Conservation (phyloP, 202 grass and related monocot species). For the Bolboschoenoplectus hybrid region DNA sequence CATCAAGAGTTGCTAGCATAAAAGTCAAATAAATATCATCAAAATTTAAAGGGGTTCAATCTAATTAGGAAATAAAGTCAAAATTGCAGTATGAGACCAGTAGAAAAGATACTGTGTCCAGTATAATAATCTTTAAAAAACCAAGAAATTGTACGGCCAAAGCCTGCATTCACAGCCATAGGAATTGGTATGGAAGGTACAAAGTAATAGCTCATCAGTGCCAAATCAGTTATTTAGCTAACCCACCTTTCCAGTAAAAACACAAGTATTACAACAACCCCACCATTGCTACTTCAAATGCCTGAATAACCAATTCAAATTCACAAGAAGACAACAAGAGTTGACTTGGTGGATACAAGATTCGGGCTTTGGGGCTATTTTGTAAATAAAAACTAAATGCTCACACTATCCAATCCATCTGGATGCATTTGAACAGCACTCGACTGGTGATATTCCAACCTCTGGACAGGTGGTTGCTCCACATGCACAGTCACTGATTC, state of each 20-base stretch:
- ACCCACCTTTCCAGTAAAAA: background rate
- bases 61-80: background rate
- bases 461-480: conserved; percentile 46
- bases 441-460: conserved; percentile 48
- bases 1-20: background rate
- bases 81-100: background rate
- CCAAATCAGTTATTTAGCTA: background rate
- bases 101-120: background rate
- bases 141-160: background rate
- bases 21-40: background rate
- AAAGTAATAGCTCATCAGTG: background rate
- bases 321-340: background rate
- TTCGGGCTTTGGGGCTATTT: background rate
- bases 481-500: conserved; percentile 58
- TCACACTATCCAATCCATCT: conserved; percentile 46
- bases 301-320: background rate
- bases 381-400: conserved; percentile 36
- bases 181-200: background rate
- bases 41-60: background rate
- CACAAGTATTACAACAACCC: background rate
- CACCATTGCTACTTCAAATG: background rate
- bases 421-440: conserved; percentile 5
- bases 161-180: background rate
- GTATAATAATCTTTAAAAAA: background rate
- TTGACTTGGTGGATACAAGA: background rate